These are phyloP conservation scores for Pichia eremophila DNA, from an alignment of 805 yeast species.

Conservation along the genomic window DNA sequence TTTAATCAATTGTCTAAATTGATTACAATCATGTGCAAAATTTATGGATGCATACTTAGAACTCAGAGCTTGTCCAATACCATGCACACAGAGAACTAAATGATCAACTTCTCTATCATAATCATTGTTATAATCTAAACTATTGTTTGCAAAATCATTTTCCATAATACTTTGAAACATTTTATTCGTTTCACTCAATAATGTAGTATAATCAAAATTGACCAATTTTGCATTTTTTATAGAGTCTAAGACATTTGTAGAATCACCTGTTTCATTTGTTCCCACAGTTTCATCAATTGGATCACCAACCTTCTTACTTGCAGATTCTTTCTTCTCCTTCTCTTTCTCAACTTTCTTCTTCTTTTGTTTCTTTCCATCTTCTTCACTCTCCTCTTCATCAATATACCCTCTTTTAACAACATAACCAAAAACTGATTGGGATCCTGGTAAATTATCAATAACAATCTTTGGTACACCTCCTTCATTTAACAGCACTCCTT, in stretches of 20 bases:
- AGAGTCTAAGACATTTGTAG: no score
- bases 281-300: neutral
- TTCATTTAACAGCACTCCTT: conserved; percentile 20
- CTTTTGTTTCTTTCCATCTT: conserved; percentile 3
- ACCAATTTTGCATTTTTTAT: no score
- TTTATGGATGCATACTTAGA: conserved; percentile 69
- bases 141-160: conserved; percentile 39
- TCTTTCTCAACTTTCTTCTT: conserved; percentile 1
- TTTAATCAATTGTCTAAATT: conserved; percentile 50
- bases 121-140: conserved; percentile 30
- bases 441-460: conserved; percentile 17
- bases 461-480: conserved; percentile 21
- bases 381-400: neutral
- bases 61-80: conserved; percentile 87
- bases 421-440: conserved; percentile 31
- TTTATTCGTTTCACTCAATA: conserved; percentile 16
- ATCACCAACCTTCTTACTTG: neutral
- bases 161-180: conserved; percentile 39
- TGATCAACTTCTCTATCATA: conserved; percentile 37
- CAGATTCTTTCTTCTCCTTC: neutral
- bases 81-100: conserved; percentile 83
- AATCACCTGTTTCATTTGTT: neutral
- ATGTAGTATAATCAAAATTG: neutral
- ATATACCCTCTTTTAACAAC: conserved; percentile 43
- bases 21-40: conserved; percentile 76